These are phyloP conservation scores for Colletotrichum scovillei DNA, from an alignment of 2,329 filamentous ascomycete species.

Conservation along the genomic window DNA sequence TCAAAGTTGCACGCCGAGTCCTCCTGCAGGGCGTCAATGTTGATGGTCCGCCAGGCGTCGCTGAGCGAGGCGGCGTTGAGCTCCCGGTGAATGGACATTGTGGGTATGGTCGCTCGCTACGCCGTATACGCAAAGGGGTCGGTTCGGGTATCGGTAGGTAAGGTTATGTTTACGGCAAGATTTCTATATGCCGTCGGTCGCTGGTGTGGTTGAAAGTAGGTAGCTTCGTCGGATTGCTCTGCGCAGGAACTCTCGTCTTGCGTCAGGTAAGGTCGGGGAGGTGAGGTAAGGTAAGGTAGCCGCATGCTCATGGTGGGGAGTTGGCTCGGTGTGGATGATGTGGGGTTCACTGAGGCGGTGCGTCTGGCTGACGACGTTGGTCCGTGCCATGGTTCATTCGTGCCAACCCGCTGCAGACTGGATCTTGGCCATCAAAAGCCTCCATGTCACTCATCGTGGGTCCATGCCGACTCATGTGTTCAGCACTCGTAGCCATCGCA, in stretches of 20 bases:
- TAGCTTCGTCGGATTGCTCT: conserved; percentile 13
- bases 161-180: background rate
- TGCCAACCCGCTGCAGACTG: conserved; percentile 14
- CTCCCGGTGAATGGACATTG: conserved; percentile 76
- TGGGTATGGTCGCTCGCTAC: background rate
- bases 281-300: conserved; percentile 34
- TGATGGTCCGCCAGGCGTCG: conserved; percentile 86
- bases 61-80: conserved; percentile 69
- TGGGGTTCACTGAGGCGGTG: conserved; percentile 35
- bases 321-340: conserved; percentile 28
- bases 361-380: conserved; percentile 12
- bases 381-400: conserved; percentile 13
- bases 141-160: background rate
- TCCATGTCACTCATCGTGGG: background rate
- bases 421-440: background rate
- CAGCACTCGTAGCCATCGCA: background rate
- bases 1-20: conserved; percentile 95
- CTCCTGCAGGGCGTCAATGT: conserved; percentile 91
- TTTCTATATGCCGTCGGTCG: background rate
- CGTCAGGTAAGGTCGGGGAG: conserved; percentile 21
- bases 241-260: background rate
- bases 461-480: background rate
- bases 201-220: background rate
- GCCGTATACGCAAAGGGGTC: background rate
- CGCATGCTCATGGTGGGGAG: conserved; percentile 32